Evolutionary conservation across 2,329 filamentous ascomycete genomes (phyloP).

Genomic region (Achaetomium macrosporum): DNA sequence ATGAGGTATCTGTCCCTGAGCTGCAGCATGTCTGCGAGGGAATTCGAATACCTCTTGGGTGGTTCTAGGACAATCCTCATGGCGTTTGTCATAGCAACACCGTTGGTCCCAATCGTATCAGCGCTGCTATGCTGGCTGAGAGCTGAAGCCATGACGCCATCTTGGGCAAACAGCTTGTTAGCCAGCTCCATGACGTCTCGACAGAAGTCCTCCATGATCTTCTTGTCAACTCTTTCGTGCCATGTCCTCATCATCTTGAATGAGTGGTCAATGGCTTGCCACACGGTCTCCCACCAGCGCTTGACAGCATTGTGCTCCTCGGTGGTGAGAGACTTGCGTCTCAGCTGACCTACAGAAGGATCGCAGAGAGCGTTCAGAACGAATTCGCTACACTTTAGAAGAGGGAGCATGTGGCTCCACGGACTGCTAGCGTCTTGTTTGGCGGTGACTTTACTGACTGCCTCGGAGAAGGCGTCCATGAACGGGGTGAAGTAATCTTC

Average conservation of each 20-base stretch:
- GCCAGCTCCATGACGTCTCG: slow-evolving; percentile 93
- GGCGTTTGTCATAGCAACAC: slow-evolving; percentile 18
- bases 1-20: slow-evolving; percentile 84
- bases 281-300: slow-evolving; percentile 78
- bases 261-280: slow-evolving; percentile 73
- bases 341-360: slow-evolving; percentile 48
- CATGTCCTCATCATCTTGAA: slow-evolving; percentile 80
- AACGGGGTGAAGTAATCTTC: slow-evolving; percentile 40
- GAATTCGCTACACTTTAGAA: slow-evolving; percentile 52
- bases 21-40: slow-evolving; percentile 82
- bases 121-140: slow-evolving; percentile 34
- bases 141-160: slow-evolving; percentile 73
- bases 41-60: slow-evolving; percentile 55
- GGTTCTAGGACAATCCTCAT: slow-evolving; percentile 53
- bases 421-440: slow-evolving; percentile 35
- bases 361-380: slow-evolving; percentile 53
- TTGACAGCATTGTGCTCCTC: slow-evolving; percentile 62
- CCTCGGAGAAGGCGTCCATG: slow-evolving; percentile 40
- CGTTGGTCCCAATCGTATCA: slow-evolving; percentile 6
- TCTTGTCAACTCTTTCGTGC: slow-evolving; percentile 70
- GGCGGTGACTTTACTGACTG: slow-evolving; percentile 38
- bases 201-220: slow-evolving; percentile 84
- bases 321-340: slow-evolving; percentile 49
- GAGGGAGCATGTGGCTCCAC: slow-evolving; percentile 53
- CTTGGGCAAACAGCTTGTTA: slow-evolving; percentile 76